Conservation (phyloP, 1,284 basidiomycete species). For the Paramarasmius palmivorus region DNA sequence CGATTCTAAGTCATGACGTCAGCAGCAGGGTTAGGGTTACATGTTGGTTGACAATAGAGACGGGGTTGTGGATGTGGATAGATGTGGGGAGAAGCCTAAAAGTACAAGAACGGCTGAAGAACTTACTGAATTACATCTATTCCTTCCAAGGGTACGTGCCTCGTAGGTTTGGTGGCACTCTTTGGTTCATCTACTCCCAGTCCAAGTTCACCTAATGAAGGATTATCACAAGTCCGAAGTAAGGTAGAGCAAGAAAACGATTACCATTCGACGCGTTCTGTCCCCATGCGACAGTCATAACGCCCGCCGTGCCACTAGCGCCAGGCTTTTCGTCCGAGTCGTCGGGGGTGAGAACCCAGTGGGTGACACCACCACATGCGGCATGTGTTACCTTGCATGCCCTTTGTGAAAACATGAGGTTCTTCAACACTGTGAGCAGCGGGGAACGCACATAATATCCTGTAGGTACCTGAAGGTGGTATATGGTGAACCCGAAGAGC, state of each 20-base stretch:
- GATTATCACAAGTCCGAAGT: neutral
- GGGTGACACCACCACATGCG: conserved; percentile 86
- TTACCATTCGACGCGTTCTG: conserved; percentile 80
- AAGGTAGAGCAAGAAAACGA: conserved; percentile 12
- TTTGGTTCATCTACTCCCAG: conserved; percentile 80
- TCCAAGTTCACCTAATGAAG: conserved; percentile 69
- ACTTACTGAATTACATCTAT: conserved; percentile 55
- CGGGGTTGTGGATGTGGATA: neutral
- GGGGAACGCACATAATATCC: conserved; percentile 58
- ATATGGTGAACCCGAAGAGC: conserved; percentile 31
- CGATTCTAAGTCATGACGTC: conserved; percentile 52
- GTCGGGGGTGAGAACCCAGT: conserved; percentile 77
- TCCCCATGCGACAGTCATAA: conserved; percentile 86
- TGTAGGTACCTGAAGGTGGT: conserved; percentile 70
- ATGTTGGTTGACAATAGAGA: conserved; percentile 3
- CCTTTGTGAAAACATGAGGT: conserved; percentile 35
- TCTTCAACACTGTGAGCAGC: conserved; percentile 33
- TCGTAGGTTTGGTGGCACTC: conserved; percentile 84
- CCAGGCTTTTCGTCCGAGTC: conserved; percentile 28
- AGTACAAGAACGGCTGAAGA: conserved; percentile 50
- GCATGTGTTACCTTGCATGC: conserved; percentile 71
- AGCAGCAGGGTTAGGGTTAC: neutral
- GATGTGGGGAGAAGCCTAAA: neutral
- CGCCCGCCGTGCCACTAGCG: conserved; percentile 43
- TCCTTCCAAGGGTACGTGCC: conserved; percentile 69